A percentile compares a stretch with the other conserved stretches of the same genome.
Evolutionary conservation across 139 green algal species (phyloP).

Genomic region (Chlamydomonas asymmetrica): DNA sequence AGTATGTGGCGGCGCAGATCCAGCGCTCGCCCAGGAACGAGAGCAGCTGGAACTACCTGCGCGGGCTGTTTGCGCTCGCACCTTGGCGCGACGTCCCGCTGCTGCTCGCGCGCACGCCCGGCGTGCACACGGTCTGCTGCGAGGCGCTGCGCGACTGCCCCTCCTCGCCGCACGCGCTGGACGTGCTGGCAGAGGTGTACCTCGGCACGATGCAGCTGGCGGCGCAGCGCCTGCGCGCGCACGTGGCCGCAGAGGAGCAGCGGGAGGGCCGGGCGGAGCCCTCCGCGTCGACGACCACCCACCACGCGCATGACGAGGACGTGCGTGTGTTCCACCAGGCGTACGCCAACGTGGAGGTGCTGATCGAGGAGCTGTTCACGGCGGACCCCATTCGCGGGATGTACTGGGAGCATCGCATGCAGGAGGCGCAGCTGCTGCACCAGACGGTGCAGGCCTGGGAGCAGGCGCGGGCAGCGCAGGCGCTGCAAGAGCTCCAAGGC

Average conservation of each 20-base stretch:
- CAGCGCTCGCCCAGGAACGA: conserved; percentile 61
- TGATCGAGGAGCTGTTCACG: conserved; percentile 14
- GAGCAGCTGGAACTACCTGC: conserved; percentile 72
- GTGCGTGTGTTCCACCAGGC: too few relatives aligned
- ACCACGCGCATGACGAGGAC: too few relatives aligned
- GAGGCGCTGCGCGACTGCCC: conserved; percentile 46
- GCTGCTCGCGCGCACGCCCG: not conserved
- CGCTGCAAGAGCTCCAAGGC: too few relatives aligned
- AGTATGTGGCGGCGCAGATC: conserved; percentile 42
- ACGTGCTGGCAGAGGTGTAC: conserved; percentile 52
- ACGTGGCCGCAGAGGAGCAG: too few relatives aligned
- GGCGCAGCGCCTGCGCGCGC: too few relatives aligned
- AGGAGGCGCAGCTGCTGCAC: too few relatives aligned
- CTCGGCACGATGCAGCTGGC: too few relatives aligned
- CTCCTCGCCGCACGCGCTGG: conserved; percentile 47
- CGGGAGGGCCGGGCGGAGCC: too few relatives aligned
- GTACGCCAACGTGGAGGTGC: too few relatives aligned
- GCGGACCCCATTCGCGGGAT: conserved; percentile 44
- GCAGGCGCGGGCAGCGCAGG: too few relatives aligned
- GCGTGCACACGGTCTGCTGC: conserved; percentile 45
- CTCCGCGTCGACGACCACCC: too few relatives aligned
- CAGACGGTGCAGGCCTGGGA: too few relatives aligned
- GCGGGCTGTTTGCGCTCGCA: conserved; percentile 48
- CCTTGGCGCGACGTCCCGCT: conserved; percentile 10
- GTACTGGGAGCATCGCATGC: conserved; percentile 35